phyloP scores from a whole-genome alignment of 345 rosid species.

The Trapa bicornis region DNA sequence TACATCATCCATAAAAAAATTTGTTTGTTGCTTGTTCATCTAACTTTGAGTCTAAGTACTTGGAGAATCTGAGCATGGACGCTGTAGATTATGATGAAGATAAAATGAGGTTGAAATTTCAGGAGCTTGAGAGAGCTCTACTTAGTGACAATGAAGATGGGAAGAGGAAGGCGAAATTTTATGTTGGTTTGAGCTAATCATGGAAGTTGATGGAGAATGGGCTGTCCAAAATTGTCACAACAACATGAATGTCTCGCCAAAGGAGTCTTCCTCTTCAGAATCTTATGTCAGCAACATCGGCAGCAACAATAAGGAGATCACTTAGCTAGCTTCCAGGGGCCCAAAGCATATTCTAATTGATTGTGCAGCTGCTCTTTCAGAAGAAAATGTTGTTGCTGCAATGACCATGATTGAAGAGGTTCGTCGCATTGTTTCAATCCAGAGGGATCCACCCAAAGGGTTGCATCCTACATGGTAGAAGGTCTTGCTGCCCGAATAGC shows the following conservation, averaged over 20 bases:
- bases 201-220: conserved; percentile 89
- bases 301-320: conserved; percentile 48
- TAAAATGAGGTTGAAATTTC: conserved; percentile 58
- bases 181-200: conserved; percentile 26
- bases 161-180: conserved; percentile 37
- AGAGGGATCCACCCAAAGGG: conserved; percentile 86
- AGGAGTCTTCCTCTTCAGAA: conserved; percentile 71
- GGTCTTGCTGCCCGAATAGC: conserved; percentile 96
- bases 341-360: conserved; percentile 65
- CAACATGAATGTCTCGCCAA: conserved; percentile 51
- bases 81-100: conserved; percentile 40
- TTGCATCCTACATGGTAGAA: conserved; percentile 97
- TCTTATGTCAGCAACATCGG: conserved; percentile 50
- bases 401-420: conserved; percentile 54
- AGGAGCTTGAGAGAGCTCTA: conserved; percentile 78
- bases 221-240: conserved; percentile 33
- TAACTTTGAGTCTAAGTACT: conserved; percentile 25
- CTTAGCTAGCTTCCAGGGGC: conserved; percentile 32
- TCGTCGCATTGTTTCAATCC: conserved; percentile 70
- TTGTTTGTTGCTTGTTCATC: conserved; percentile 15
- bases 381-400: conserved; percentile 56
- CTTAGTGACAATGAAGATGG: conserved; percentile 40
- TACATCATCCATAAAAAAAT: conserved; percentile 17
- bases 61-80: conserved; percentile 38
- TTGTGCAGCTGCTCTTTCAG: conserved; percentile 60